A percentile compares a stretch with the other conserved stretches of the same genome.
Evolutionary conservation across 345 rosid species (phyloP).

Genomic region (Pugionium cornutum): DNA sequence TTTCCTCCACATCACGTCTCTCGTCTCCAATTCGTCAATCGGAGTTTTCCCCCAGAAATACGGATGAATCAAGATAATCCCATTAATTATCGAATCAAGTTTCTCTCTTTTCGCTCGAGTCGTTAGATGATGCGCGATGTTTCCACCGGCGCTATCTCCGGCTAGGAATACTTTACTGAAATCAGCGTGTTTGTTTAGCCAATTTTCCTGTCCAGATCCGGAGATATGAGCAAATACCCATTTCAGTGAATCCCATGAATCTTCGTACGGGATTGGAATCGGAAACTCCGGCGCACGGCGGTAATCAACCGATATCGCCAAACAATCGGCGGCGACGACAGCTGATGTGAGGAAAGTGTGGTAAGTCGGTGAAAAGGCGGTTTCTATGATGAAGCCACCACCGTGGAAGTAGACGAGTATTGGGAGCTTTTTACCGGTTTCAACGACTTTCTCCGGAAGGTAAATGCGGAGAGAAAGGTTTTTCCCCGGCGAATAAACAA

Average conservation of each 20-base stretch:
- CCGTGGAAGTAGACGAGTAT: slow-evolving; percentile 58
- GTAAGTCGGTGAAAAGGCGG: slow-evolving; percentile 42
- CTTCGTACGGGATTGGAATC: slow-evolving; percentile 55
- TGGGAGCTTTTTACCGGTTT: slow-evolving; percentile 39
- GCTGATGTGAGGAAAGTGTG: slow-evolving; percentile 35
- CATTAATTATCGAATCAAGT: slow-evolving; percentile 9
- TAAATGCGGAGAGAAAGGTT: no score
- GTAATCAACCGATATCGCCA: slow-evolving; percentile 49
- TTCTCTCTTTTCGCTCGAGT: slow-evolving; percentile 35
- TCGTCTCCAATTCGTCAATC: slow-evolving; percentile 28
- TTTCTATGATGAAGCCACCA: slow-evolving; percentile 48
- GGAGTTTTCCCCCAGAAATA: slow-evolving; percentile 47
- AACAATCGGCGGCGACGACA: slow-evolving; percentile 32
- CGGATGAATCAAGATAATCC: slow-evolving; percentile 48
- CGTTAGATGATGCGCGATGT: slow-evolving; percentile 49
- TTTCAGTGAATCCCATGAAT: slow-evolving; percentile 52
- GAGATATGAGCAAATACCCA: slow-evolving; percentile 52
- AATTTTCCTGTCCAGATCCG: slow-evolving; percentile 46
- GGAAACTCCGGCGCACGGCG: slow-evolving; percentile 63
- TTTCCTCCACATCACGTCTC: slow-evolving; percentile 40
- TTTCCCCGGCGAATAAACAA: no score
- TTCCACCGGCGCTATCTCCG: slow-evolving; percentile 76
- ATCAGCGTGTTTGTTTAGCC: slow-evolving; percentile 53
- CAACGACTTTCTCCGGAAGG: slow-evolving; percentile 34
- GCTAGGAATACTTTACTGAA: slow-evolving; percentile 43